Evolutionary conservation across 257 asterid genomes (phyloP).

Genomic region (Verbena officinalis): DNA sequence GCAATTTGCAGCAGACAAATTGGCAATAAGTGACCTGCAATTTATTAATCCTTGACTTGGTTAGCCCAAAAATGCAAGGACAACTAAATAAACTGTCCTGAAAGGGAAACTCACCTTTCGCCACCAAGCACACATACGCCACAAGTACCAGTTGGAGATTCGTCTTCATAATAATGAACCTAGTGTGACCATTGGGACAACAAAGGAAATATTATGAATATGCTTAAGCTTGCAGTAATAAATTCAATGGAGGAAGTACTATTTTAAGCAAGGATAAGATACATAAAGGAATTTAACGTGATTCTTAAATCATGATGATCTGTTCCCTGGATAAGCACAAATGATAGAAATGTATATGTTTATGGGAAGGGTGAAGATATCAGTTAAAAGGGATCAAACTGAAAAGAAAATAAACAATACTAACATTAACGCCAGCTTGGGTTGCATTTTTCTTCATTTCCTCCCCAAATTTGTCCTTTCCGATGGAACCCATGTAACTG

Average conservation of each 20-base stretch:
- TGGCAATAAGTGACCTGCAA: constrained; percentile 87
- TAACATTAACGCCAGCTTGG: constrained; percentile 79
- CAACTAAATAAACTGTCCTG: constrained; percentile 4
- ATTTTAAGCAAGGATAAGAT: constrained; percentile 7
- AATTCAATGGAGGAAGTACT: neutral
- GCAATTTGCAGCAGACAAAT: constrained; percentile 89
- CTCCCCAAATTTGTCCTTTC: constrained; percentile 80
- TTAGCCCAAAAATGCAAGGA: constrained; percentile 21
- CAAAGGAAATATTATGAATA: constrained; percentile 1
- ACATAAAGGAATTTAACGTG: neutral
- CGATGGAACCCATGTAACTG: constrained; percentile 70
- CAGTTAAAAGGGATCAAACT: constrained; percentile 9
- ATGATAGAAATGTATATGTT: no score
- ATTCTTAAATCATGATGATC: neutral
- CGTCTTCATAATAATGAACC: constrained; percentile 93
- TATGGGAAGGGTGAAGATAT: neutral
- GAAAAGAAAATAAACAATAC: constrained; percentile 5
- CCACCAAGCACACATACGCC: constrained; percentile 92
- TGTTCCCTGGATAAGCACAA: neutral
- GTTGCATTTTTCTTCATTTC: constrained; percentile 85
- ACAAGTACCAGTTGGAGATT: constrained; percentile 91
- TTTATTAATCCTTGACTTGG: constrained; percentile 14
- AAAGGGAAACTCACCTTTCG: constrained; percentile 64
- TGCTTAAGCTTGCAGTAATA: neutral
- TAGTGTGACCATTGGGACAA: constrained; percentile 32